A percentile compares a stretch with the other conserved stretches of the same genome.
Evolutionary conservation across 2,329 filamentous ascomycete species (phyloP).

Genomic region (Paramyrothecium sp.): DNA sequence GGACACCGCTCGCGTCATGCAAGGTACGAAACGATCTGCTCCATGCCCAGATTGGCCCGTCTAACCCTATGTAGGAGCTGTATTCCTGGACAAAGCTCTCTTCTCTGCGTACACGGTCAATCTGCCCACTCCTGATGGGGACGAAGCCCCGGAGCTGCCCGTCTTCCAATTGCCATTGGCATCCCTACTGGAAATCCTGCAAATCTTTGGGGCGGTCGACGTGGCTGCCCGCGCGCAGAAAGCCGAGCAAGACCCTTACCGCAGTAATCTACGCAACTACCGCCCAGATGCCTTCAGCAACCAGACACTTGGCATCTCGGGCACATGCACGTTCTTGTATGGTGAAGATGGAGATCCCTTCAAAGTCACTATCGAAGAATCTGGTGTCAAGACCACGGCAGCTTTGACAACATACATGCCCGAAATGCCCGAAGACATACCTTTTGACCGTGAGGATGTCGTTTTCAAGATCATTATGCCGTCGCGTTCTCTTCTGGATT

Average conservation of each 20-base stretch:
- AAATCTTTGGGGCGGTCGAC: slow-evolving; percentile 89
- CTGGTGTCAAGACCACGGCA: slow-evolving; percentile 84
- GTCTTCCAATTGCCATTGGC: slow-evolving; percentile 85
- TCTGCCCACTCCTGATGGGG: slow-evolving; percentile 34
- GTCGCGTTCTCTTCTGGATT: slow-evolving; percentile 68
- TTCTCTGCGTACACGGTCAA: slow-evolving; percentile 84
- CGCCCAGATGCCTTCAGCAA: slow-evolving; percentile 77
- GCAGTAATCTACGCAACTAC: slow-evolving; percentile 60
- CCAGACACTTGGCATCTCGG: slow-evolving; percentile 77
- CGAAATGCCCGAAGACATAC: slow-evolving; percentile 75
- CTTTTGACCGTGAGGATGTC: slow-evolving; percentile 77
- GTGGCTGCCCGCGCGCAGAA: slow-evolving; percentile 57
- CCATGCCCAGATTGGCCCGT: slow-evolving; percentile 2
- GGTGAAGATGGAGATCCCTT: slow-evolving; percentile 72
- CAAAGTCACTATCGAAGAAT: slow-evolving; percentile 82
- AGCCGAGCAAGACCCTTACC: slow-evolving; percentile 58
- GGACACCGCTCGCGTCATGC: slow-evolving; percentile 86
- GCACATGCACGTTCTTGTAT: slow-evolving; percentile 84
- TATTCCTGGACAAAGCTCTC: slow-evolving; percentile 83
- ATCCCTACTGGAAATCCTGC: slow-evolving; percentile 87
- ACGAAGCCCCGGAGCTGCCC: slow-evolving; percentile 47
- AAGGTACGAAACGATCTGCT: slow-evolving; percentile 56
- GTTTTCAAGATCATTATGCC: slow-evolving; percentile 95
- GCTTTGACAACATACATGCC: slow-evolving; percentile 86
- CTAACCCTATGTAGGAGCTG: slow-evolving; percentile 35